phyloP scores from a whole-genome alignment of 208 protist species.

The Phytomonas sp. region DNA sequence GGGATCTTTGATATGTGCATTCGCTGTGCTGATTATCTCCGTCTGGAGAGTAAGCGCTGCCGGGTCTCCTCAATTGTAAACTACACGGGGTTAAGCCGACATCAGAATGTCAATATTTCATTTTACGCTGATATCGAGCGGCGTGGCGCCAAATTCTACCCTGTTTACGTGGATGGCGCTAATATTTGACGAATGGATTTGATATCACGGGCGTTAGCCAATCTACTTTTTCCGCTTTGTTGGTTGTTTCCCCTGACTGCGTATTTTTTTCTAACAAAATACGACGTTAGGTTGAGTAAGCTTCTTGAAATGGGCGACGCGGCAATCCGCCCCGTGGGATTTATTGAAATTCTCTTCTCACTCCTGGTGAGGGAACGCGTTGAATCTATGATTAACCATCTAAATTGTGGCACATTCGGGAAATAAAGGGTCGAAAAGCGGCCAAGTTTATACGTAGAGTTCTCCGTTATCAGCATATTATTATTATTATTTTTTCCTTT shows the following conservation, averaged over 20 bases:
- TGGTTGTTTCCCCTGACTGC: too few relatives aligned
- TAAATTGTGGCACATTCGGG: conserved; percentile 1
- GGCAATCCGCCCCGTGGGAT: too few relatives aligned
- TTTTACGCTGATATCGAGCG: conserved; percentile 65
- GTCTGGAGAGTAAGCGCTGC: conserved; percentile 43
- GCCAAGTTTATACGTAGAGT: background rate
- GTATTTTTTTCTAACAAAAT: too few relatives aligned
- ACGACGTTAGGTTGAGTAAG: too few relatives aligned
- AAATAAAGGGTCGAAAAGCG: background rate
- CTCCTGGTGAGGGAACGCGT: background rate
- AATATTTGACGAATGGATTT: conserved; percentile 70
- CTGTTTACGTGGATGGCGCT: conserved; percentile 54
- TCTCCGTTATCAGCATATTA: background rate
- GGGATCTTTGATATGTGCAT: conserved; percentile 67
- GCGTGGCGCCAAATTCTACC: conserved; percentile 68
- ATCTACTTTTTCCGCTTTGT: conserved; percentile 13
- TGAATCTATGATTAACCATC: background rate
- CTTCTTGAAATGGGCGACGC: too few relatives aligned
- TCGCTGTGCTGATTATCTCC: conserved; percentile 55
- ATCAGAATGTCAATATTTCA: conserved; percentile 62
- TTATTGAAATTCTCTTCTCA: background rate
- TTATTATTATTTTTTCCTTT: background rate
- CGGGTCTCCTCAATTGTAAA: conserved; percentile 70
- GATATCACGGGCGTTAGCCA: conserved; percentile 35
- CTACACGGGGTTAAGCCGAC: conserved; percentile 55